Conservation (phyloP, 73 alveolate species). For the Paramecium biaurelia region DNA sequence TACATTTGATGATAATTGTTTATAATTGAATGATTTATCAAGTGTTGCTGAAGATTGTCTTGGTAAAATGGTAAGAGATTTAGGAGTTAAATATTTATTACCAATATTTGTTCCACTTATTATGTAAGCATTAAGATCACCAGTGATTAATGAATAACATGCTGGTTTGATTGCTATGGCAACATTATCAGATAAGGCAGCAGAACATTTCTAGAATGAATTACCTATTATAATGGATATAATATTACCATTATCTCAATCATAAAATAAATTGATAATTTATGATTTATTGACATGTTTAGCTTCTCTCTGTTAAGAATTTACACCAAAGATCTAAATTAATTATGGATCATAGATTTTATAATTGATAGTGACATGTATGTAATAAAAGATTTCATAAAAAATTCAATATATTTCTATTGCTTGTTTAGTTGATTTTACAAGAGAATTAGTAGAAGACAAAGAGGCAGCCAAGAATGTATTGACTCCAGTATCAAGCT, state of each 20-base stretch:
- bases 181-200: conserved; percentile 40
- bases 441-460: conserved; percentile 46
- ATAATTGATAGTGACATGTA: conserved; percentile 6
- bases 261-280: neutral
- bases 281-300: conserved; percentile 38
- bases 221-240: conserved; percentile 16
- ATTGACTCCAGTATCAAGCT: conserved; percentile 7
- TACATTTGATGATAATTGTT: conserved; percentile 55
- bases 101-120: conserved; percentile 58
- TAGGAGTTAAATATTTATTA: conserved; percentile 38
- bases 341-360: neutral
- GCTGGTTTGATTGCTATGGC: conserved; percentile 66
- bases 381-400: conserved; percentile 22
- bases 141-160: conserved; percentile 35
- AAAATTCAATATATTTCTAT: conserved; percentile 14
- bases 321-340: conserved; percentile 9
- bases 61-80: conserved; percentile 56
- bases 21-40: conserved; percentile 54
- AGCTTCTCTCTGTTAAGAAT: conserved; percentile 27
- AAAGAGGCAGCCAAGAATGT: conserved; percentile 25
- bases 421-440: conserved; percentile 48
- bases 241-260: neutral
- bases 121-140: conserved; percentile 47
- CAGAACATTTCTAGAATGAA: conserved; percentile 51
- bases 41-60: conserved; percentile 62